Evolutionary conservation across 2,329 filamentous ascomycete genomes (phyloP).

Genomic region (Sporothrix euskadiensis): DNA sequence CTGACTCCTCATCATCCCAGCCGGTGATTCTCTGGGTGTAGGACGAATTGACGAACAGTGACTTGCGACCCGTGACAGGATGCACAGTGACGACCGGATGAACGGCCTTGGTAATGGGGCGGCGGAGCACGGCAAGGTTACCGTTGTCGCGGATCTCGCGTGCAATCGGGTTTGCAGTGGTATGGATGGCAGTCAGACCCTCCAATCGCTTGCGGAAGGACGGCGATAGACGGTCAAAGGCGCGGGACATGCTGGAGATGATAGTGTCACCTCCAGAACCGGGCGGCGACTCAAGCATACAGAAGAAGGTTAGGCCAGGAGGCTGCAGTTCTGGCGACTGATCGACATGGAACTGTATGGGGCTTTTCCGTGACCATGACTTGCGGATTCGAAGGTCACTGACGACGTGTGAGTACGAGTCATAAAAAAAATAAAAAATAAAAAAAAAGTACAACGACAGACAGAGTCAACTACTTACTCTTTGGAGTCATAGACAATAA

Average conservation of each 20-base stretch:
- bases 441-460: background rate
- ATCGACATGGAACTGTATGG: constrained; percentile 36
- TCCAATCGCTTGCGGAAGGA: constrained; percentile 76
- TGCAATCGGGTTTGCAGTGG: constrained; percentile 33
- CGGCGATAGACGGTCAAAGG: constrained; percentile 77
- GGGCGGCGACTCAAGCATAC: constrained; percentile 75
- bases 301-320: constrained; percentile 86
- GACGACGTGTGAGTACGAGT: background rate
- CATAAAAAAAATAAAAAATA: too few species aligned
- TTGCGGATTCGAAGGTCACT: constrained; percentile 34
- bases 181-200: constrained; percentile 74
- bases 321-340: constrained; percentile 68
- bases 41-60: constrained; percentile 70
- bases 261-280: constrained; percentile 80
- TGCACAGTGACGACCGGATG: constrained; percentile 82
- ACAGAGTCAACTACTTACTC: constrained; percentile 21
- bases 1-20: constrained; percentile 82
- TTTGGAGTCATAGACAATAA: constrained; percentile 35
- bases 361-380: constrained; percentile 35
- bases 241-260: constrained; percentile 65
- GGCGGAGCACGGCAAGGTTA: constrained; percentile 33
- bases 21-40: constrained; percentile 66
- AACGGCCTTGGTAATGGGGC: constrained; percentile 60
- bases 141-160: constrained; percentile 35
- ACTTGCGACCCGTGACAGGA: constrained; percentile 80